A percentile compares a stretch with the other conserved stretches of the same genome.
These are phyloP conservation scores for Senna tora DNA, from an alignment of 306 rosid species.

Conservation along the genomic window DNA sequence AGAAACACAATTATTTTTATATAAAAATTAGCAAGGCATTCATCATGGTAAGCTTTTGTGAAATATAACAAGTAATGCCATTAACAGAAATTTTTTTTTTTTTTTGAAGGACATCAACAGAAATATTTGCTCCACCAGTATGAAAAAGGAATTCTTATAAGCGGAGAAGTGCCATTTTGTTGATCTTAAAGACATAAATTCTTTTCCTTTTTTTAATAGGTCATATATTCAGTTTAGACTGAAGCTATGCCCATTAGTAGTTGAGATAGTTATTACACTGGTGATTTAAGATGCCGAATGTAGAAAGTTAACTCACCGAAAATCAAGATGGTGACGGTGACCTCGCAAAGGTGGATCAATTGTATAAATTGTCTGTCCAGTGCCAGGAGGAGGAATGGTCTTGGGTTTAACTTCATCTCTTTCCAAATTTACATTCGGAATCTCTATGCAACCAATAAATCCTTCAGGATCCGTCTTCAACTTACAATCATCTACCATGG, in stretches of 20 bases:
- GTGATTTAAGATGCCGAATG: not conserved
- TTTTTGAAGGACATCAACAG: no score
- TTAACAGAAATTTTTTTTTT: not conserved
- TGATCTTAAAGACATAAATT: not conserved
- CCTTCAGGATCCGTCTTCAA: slow-evolving; percentile 42
- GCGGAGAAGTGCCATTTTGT: not conserved
- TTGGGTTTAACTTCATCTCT: slow-evolving; percentile 40
- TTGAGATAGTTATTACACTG: slow-evolving; percentile 23
- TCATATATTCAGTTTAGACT: no score
- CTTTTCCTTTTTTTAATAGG: no score
- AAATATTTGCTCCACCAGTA: not conserved
- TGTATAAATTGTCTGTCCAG: slow-evolving; percentile 78
- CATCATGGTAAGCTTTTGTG: not conserved
- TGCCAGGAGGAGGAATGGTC: slow-evolving; percentile 75
- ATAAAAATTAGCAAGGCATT: not conserved
- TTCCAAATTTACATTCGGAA: slow-evolving; percentile 19
- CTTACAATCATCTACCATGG: slow-evolving; percentile 49
- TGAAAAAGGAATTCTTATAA: slow-evolving; percentile 14
- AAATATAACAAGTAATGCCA: not conserved
- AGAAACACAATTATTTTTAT: not conserved
- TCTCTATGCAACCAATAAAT: slow-evolving; percentile 40
- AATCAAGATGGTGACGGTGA: slow-evolving; percentile 73
- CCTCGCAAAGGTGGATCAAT: slow-evolving; percentile 63
- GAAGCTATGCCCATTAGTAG: slow-evolving; percentile 33
- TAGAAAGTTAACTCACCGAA: slow-evolving; percentile 64